phyloP scores from a whole-genome alignment of 2,329 filamentous ascomycete genomes.

The Neofusicoccum kwambonambiense region DNA sequence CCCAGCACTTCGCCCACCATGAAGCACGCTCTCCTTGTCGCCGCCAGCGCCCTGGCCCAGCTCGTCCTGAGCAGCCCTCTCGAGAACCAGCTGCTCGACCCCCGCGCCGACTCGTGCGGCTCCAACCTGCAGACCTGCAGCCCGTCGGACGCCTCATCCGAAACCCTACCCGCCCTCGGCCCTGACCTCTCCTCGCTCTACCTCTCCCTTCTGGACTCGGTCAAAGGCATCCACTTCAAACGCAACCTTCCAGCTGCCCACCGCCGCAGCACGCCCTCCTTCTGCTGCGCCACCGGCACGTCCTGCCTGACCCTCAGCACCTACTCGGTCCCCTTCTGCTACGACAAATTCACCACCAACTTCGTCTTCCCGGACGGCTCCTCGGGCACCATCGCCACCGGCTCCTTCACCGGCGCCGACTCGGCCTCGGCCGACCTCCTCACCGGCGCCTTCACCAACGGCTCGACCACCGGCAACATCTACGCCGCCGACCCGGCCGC shows the following conservation, averaged over 20 bases:
- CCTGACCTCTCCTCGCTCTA: constrained; percentile 36
- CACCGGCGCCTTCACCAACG: constrained; percentile 44
- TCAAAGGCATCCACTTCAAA: constrained; percentile 35
- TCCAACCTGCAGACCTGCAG: constrained; percentile 29
- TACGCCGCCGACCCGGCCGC: constrained; percentile 38
- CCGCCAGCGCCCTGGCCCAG: not conserved
- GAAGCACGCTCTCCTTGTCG: not conserved
- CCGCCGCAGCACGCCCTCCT: constrained; percentile 19
- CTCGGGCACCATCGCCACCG: constrained; percentile 46
- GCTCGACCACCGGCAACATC: constrained; percentile 43
- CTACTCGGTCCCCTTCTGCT: constrained; percentile 49
- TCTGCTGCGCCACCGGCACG: constrained; percentile 38
- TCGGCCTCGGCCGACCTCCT: constrained; percentile 45
- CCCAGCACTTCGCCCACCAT: not conserved
- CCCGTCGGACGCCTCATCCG: constrained; percentile 34
- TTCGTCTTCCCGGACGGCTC: constrained; percentile 48
- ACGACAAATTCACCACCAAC: constrained; percentile 54
- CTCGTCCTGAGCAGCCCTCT: not conserved
- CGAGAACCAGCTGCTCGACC: not conserved
- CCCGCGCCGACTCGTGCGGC: constrained; percentile 24
- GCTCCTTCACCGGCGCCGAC: constrained; percentile 40
- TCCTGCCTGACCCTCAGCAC: constrained; percentile 43
- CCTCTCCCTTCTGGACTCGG: constrained; percentile 34
- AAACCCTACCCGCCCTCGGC: constrained; percentile 32
- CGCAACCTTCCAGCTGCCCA: constrained; percentile 15